Evolutionary conservation across 1,139 yeast genomes (phyloP).

Genomic region (Zygoascus hellenicus): DNA sequence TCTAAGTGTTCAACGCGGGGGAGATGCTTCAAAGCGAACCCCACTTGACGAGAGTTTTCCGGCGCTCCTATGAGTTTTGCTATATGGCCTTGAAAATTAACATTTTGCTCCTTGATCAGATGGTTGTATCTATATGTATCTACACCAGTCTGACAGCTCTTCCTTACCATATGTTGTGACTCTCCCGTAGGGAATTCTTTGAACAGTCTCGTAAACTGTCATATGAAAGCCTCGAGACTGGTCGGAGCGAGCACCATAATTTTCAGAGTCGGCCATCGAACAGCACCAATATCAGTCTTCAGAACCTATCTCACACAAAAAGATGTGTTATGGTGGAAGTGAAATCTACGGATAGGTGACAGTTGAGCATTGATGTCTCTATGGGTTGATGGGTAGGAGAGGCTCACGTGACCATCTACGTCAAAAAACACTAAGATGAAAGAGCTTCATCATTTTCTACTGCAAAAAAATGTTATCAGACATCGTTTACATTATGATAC

Average conservation of each 20-base stretch:
- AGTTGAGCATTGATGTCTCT: too few species aligned
- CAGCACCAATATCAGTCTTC: too few species aligned
- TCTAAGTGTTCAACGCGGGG: conserved; percentile 27
- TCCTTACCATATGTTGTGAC: conserved; percentile 60
- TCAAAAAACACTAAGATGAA: too few species aligned
- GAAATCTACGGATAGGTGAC: too few species aligned
- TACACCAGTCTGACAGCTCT: too few species aligned
- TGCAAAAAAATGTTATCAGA: too few species aligned
- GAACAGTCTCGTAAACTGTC: conserved; percentile 53
- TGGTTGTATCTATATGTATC: neutral
- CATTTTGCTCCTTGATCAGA: neutral
- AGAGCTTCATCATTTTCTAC: too few species aligned
- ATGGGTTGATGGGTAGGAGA: too few species aligned
- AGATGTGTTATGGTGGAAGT: too few species aligned
- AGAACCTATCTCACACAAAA: too few species aligned
- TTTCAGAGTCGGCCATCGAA: neutral
- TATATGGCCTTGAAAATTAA: conserved; percentile 46
- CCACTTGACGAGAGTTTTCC: conserved; percentile 66
- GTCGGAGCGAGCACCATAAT: conserved; percentile 33
- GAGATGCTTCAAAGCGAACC: conserved; percentile 56
- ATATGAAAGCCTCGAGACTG: conserved; percentile 55
- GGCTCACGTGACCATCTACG: too few species aligned
- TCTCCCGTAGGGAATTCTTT: conserved; percentile 54
- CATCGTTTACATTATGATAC: too few species aligned
- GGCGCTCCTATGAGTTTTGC: conserved; percentile 61